Conservation (phyloP, 2,329 filamentous ascomycete genomes). For the Davidsoniella australis region DNA sequence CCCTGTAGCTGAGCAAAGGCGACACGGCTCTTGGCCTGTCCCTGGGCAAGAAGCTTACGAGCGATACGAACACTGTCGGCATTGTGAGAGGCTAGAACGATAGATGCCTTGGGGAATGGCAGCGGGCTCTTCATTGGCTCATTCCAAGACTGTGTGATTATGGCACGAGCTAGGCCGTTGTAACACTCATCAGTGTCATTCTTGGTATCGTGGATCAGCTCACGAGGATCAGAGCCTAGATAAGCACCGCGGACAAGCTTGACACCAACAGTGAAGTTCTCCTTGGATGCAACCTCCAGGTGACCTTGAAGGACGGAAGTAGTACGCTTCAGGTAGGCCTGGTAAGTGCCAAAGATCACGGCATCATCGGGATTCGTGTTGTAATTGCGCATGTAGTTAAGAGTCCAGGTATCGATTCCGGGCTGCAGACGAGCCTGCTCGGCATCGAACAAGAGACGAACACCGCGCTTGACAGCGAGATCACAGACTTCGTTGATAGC, state of each 20-base stretch:
- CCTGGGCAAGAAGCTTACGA: constrained; percentile 31
- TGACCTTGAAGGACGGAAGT: constrained; percentile 41
- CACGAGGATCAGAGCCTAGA: constrained; percentile 49
- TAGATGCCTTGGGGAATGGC: constrained; percentile 37
- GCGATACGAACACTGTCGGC: constrained; percentile 47
- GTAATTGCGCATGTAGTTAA: constrained; percentile 60
- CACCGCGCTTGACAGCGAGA: constrained; percentile 48
- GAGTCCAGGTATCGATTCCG: constrained; percentile 66
- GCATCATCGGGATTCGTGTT: constrained; percentile 45
- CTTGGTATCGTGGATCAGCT: constrained; percentile 57
- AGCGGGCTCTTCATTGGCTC: constrained; percentile 23
- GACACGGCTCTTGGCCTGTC: constrained; percentile 24
- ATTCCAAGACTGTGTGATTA: constrained; percentile 49
- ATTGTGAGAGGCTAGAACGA: constrained; percentile 77
- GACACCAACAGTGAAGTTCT: constrained; percentile 50
- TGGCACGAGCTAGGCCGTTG: constrained; percentile 48
- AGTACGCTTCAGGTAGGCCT: constrained; percentile 54
- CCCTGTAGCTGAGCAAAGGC: constrained; percentile 61
- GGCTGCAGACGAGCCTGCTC: constrained; percentile 66
- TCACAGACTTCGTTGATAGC: constrained; percentile 63
- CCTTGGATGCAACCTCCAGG: constrained; percentile 38
- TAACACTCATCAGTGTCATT: constrained; percentile 55
- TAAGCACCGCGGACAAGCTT: constrained; percentile 67
- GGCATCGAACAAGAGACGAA: constrained; percentile 68
- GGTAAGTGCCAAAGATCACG: constrained; percentile 66